These are phyloP conservation scores for Lichtheimia hyalospora DNA, from an alignment of 371 early-diverging fungal genomes.

Conservation along the genomic window DNA sequence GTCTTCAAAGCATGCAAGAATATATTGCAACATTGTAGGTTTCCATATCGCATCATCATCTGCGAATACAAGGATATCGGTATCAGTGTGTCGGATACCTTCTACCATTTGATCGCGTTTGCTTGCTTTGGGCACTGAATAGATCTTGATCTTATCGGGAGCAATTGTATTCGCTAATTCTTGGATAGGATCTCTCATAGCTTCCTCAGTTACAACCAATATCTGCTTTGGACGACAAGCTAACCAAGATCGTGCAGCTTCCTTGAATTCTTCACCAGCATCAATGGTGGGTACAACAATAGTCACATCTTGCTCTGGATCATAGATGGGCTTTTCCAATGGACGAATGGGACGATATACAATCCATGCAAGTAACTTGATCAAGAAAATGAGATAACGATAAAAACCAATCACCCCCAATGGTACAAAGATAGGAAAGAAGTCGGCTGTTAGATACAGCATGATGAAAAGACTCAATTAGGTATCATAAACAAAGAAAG, in stretches of 20 bases:
- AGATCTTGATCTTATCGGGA: constrained; percentile 43
- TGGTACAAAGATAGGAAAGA: constrained; percentile 73
- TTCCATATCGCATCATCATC: constrained; percentile 78
- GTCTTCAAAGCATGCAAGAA: constrained; percentile 77
- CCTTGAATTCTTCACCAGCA: constrained; percentile 73
- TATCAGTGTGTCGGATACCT: constrained; percentile 63
- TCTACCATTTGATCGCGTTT: constrained; percentile 76
- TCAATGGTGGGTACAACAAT: constrained; percentile 79
- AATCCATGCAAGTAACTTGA: constrained; percentile 59
- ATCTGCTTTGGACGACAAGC: constrained; percentile 66
- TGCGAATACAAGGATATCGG: constrained; percentile 73
- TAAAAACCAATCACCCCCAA: constrained; percentile 76
- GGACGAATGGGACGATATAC: constrained; percentile 57
- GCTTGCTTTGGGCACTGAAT: constrained; percentile 60
- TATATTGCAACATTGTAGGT: constrained; percentile 60
- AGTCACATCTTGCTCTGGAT: constrained; percentile 63
- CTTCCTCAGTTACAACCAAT: constrained; percentile 59
- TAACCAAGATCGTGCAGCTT: constrained; percentile 69
- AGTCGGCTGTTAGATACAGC: constrained; percentile 74
- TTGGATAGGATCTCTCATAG: constrained; percentile 51
- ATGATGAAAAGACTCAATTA: constrained; percentile 26
- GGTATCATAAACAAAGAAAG: neutral
- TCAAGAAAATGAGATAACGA: constrained; percentile 69
- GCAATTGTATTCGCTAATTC: constrained; percentile 46
- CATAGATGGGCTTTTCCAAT: constrained; percentile 51